phyloP scores from a whole-genome alignment of 2,329 filamentous ascomycete species.

The Apiospora koreana region DNA sequence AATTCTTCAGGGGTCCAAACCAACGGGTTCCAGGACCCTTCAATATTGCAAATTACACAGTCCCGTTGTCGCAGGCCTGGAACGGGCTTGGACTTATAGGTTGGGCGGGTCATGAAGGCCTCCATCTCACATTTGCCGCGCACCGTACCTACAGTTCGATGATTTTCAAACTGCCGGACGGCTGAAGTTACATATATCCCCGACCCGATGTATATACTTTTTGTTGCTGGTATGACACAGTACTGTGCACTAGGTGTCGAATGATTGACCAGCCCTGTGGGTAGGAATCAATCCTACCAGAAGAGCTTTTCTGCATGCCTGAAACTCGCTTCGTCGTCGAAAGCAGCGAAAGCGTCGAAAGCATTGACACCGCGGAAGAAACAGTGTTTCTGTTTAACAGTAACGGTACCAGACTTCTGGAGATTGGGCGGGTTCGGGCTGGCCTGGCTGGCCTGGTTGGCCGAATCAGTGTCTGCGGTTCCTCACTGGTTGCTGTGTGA shows the following conservation, averaged over 20 bases:
- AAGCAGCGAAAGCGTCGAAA: background rate
- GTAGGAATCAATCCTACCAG: background rate
- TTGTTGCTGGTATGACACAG: background rate
- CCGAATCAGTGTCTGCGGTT: constrained; percentile 2
- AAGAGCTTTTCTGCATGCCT: background rate
- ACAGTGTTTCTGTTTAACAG: constrained; percentile 7
- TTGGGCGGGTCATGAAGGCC: background rate
- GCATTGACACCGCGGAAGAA: background rate
- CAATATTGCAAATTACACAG: constrained; percentile 9
- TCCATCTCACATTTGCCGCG: background rate
- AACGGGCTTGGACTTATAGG: background rate
- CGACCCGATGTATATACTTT: constrained; percentile 7
- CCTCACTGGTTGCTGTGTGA: constrained; percentile 6
- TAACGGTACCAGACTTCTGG: constrained; percentile 2
- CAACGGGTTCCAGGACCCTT: background rate
- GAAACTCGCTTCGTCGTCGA: constrained; percentile 7
- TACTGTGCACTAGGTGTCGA: constrained; percentile 4
- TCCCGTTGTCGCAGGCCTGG: constrained; percentile 8
- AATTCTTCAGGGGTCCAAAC: background rate
- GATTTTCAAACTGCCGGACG: background rate
- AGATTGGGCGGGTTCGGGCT: background rate
- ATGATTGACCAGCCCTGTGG: constrained; percentile 5
- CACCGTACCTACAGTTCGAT: constrained; percentile 4
- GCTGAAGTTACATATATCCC: constrained; percentile 2
- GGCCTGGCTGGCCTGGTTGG: background rate